A percentile compares a stretch with the other conserved stretches of the same genome.
phyloP scores from a whole-genome alignment of 2,329 filamentous ascomycete species.

The Venturia asperata region DNA sequence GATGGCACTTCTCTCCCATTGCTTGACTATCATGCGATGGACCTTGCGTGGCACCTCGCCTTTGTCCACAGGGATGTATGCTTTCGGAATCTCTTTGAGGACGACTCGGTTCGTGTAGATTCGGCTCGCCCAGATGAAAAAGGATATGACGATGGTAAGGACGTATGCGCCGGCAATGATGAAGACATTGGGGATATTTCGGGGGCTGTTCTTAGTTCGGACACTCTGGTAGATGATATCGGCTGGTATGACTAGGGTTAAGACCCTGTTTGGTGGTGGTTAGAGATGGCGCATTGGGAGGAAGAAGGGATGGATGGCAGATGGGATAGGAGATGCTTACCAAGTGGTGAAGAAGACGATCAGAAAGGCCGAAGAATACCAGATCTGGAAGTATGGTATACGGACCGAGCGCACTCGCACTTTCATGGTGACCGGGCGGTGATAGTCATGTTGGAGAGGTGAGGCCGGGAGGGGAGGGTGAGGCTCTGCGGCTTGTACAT shows the following conservation, averaged over 20 bases:
- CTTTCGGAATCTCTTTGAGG: slow-evolving; percentile 75
- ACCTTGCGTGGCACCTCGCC: slow-evolving; percentile 72
- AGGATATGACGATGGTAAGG: slow-evolving; percentile 60
- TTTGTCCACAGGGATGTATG: slow-evolving; percentile 78
- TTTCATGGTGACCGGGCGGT: neutral
- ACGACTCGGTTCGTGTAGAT: slow-evolving; percentile 79
- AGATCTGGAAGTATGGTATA: slow-evolving; percentile 63
- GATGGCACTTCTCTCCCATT: slow-evolving; percentile 67
- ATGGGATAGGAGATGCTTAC: slow-evolving; percentile 49
- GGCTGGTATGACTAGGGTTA: slow-evolving; percentile 72
- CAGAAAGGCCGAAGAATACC: slow-evolving; percentile 74
- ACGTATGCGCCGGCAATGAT: slow-evolving; percentile 71
- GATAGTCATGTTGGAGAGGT: neutral
- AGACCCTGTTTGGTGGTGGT: slow-evolving; percentile 59
- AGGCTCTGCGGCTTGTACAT: too few relatives aligned
- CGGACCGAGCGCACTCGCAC: slow-evolving; percentile 23
- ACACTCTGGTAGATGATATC: slow-evolving; percentile 73
- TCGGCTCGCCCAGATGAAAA: slow-evolving; percentile 73
- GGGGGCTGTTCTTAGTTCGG: slow-evolving; percentile 35
- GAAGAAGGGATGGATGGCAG: slow-evolving; percentile 42
- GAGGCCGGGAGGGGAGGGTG: neutral
- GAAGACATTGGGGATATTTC: slow-evolving; percentile 71
- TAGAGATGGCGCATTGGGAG: slow-evolving; percentile 68
- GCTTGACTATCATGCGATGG: slow-evolving; percentile 64
- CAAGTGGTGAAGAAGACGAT: slow-evolving; percentile 67